A percentile compares a stretch with the other conserved stretches of the same genome.
These are phyloP conservation scores for Penicillium polonicum DNA, from an alignment of 2,329 filamentous ascomycete species.

Conservation along the genomic window DNA sequence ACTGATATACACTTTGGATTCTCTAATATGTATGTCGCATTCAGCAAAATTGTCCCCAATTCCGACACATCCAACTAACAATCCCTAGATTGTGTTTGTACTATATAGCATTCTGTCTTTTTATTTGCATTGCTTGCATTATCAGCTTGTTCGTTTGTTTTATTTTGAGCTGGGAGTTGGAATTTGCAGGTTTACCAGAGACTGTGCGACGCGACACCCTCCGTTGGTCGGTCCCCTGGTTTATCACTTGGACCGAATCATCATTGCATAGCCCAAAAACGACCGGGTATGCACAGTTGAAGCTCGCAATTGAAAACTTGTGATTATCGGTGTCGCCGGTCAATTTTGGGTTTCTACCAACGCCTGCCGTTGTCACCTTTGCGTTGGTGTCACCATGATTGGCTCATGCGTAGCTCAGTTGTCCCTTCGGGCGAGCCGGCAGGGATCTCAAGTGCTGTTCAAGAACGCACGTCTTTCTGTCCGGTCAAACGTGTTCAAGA, in stretches of 20 bases:
- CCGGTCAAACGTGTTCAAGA: slow-evolving; percentile 3
- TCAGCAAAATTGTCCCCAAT: not conserved
- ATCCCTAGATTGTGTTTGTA: slow-evolving; percentile 9
- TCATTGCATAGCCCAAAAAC: not conserved
- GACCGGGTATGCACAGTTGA: not conserved
- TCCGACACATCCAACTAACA: slow-evolving; percentile 6
- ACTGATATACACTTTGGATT: not conserved
- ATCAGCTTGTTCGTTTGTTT: not conserved
- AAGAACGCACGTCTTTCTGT: slow-evolving; percentile 2
- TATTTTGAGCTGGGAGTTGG: not conserved
- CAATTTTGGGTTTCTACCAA: not conserved
- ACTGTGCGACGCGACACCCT: not conserved
- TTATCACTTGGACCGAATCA: not conserved
- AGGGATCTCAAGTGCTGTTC: slow-evolving; percentile 2
- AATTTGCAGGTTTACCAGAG: not conserved
- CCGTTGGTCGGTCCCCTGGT: not conserved
- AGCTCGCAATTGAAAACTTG: not conserved
- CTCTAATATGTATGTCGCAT: not conserved
- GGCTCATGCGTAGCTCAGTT: slow-evolving; percentile 8
- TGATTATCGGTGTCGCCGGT: not conserved
- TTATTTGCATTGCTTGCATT: slow-evolving; percentile 1
- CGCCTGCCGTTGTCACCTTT: slow-evolving; percentile 5
- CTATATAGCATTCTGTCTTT: slow-evolving; percentile 7
- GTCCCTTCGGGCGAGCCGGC: slow-evolving; percentile 10
- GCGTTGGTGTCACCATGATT: slow-evolving; percentile 18